These are phyloP conservation scores for Globisporangium radiosum DNA, from an alignment of 352 stramenopile genomes.

Conservation along the genomic window DNA sequence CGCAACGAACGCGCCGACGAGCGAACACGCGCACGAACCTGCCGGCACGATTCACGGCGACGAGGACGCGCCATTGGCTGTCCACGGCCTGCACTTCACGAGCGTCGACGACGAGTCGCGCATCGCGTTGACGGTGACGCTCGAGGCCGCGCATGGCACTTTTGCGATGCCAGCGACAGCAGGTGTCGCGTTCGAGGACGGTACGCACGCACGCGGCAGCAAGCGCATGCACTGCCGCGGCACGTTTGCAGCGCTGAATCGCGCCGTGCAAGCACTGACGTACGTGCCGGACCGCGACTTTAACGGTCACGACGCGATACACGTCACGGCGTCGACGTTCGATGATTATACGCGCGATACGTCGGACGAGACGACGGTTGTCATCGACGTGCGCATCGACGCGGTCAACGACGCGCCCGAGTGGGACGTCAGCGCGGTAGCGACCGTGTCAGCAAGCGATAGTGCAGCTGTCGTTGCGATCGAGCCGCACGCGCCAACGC, in stretches of 20 bases:
- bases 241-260: slow-evolving; percentile 43
- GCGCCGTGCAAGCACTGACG: slow-evolving; percentile 20
- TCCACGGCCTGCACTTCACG: slow-evolving; percentile 27
- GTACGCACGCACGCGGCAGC: neutral
- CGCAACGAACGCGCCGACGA: slow-evolving; percentile 23
- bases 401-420: slow-evolving; percentile 52
- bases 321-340: slow-evolving; percentile 28
- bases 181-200: slow-evolving; percentile 23
- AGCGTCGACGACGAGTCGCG: slow-evolving; percentile 39
- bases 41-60: slow-evolving; percentile 29
- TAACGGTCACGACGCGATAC: slow-evolving; percentile 36
- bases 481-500: slow-evolving; percentile 9
- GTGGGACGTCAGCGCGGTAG: slow-evolving; percentile 32
- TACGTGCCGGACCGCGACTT: slow-evolving; percentile 39
- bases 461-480: neutral
- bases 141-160: slow-evolving; percentile 4
- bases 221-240: slow-evolving; percentile 21
- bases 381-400: slow-evolving; percentile 30
- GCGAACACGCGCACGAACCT: slow-evolving; percentile 15
- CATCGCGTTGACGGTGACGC: slow-evolving; percentile 16
- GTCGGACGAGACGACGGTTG: slow-evolving; percentile 18
- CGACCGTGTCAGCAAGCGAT: slow-evolving; percentile 6
- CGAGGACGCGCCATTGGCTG: slow-evolving; percentile 34
- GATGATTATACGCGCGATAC: slow-evolving; percentile 39
- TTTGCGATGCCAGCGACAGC: slow-evolving; percentile 8